Evolutionary conservation across 2,329 filamentous ascomycete genomes (phyloP), one percentile per base, ranked within the genome.

Genomic region (Penicillium sclerotiorum): DNA sequence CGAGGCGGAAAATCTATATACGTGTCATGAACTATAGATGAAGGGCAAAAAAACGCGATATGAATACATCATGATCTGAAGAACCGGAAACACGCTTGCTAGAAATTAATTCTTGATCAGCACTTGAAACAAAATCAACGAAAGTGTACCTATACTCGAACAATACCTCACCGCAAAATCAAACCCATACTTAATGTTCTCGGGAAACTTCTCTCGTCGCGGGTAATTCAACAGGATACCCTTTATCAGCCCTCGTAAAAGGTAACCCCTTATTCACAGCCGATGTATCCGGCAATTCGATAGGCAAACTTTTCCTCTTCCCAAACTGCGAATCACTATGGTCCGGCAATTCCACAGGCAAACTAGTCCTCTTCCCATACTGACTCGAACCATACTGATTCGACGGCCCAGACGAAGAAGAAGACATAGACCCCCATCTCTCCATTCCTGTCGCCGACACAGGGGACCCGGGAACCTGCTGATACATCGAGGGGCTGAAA

Each of bases 1-100:
- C 38, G 68, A 71, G 37, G 55, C 61, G 11, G 65, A 68, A 47
- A 65, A 60, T 46, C 44, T 68, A 23, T 68, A 67, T 56, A 66
- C 65, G 2, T 58, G 53, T 38, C 59, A 65, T 55, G 61, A 59
- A 17, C 27, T 65, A 2, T 65, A 58, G 22, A 27, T 12, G 25
- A 23, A 39, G 22, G n/a, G n/a, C 5, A 23, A 23, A 39, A 21
- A 39, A 23, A 39, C 20, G 8, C 35, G 20, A 18, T 18, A 5
- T 9, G 12, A 13, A 22, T 17, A 22, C n/a, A 5, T 8, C 15
- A 9, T 13, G 20, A 20, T 5, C 8, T 18, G 20, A 18, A 8
- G 35, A 5, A 37, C 11, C 9, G 28, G 7, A 28, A 13, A 32
- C 4, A n/a, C 12, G 15, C 4, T 32, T 11, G 15, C 28, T 11